A percentile compares a stretch with the other conserved stretches of the same genome.
Evolutionary conservation across 2,329 filamentous ascomycete genomes (phyloP).

Genomic region (Phyllosticta capitalensis): DNA sequence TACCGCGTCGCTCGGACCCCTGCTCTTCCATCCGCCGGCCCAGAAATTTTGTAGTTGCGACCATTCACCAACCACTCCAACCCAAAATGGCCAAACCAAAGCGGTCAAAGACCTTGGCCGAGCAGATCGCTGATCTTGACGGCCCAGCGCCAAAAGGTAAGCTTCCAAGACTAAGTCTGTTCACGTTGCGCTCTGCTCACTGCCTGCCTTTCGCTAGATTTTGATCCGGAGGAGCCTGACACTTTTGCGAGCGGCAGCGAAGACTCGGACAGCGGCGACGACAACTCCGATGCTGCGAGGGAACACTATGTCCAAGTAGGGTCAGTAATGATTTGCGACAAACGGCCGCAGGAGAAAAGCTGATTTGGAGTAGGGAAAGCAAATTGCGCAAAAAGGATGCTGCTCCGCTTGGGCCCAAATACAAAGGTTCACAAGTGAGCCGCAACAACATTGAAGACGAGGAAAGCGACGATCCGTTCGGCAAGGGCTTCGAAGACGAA

Average conservation of each 20-base stretch:
- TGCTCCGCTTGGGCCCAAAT: conserved; percentile 64
- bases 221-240: conserved; percentile 65
- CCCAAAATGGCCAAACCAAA: conserved; percentile 29
- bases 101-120: conserved; percentile 37
- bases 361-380: conserved; percentile 53
- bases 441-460: conserved; percentile 51
- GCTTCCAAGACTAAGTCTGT: neutral
- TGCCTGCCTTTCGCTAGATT: conserved; percentile 45
- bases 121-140: conserved; percentile 52
- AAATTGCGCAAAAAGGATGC: conserved; percentile 67
- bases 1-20: neutral
- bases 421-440: conserved; percentile 67
- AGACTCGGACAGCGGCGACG: conserved; percentile 43
- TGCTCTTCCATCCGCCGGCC: neutral
- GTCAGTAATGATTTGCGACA: conserved; percentile 27
- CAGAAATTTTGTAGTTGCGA: conserved; percentile 4
- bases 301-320: conserved; percentile 81
- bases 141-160: conserved; percentile 37
- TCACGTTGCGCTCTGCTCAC: neutral
- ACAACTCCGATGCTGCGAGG: conserved; percentile 47
- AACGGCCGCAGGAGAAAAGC: neutral
- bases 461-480: conserved; percentile 44
- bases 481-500: conserved; percentile 36
- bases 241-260: conserved; percentile 48
- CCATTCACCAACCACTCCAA: conserved; percentile 17